A percentile compares a stretch with the other conserved stretches of the same genome.
Conservation (phyloP, 345 rosid species). For the Syzygium aromaticum region DNA sequence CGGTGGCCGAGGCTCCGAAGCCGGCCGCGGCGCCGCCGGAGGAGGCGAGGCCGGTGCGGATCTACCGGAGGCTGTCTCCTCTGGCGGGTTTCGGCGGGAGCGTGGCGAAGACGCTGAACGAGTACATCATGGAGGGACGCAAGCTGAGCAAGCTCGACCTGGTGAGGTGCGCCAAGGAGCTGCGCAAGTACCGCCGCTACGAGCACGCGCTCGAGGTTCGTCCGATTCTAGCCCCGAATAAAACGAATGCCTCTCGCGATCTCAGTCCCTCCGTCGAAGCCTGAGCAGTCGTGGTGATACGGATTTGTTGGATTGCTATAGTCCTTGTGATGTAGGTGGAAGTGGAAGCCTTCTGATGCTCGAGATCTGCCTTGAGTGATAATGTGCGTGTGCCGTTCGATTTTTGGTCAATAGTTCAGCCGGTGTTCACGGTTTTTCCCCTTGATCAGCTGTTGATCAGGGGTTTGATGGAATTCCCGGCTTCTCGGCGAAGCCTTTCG, state of each 20-base stretch:
- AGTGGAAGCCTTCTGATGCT: background rate
- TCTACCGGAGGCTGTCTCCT: constrained; percentile 43
- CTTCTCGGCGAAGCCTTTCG: background rate
- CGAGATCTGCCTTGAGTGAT: background rate
- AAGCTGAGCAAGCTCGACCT: constrained; percentile 26
- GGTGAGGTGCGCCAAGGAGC: constrained; percentile 29
- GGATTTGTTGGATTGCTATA: background rate
- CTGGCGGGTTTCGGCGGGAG: constrained; percentile 35
- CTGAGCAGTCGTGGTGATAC: background rate
- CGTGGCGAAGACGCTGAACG: constrained; percentile 44
- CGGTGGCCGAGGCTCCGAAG: constrained; percentile 7
- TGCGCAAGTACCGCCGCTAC: constrained; percentile 47
- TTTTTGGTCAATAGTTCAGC: background rate
- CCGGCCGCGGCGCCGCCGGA: background rate
- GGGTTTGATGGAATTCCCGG: background rate
- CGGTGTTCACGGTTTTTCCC: background rate
- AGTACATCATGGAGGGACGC: constrained; percentile 41
- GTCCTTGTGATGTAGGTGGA: background rate
- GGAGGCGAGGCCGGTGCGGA: background rate
- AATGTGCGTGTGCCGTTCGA: background rate
- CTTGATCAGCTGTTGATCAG: background rate
- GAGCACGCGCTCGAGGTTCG: constrained; percentile 62
- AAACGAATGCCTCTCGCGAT: background rate
- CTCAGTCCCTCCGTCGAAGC: background rate
- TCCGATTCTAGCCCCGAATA: background rate